Evolutionary conservation across 441 rosid genomes (phyloP).

Genomic region (Biscutella auriculata): DNA sequence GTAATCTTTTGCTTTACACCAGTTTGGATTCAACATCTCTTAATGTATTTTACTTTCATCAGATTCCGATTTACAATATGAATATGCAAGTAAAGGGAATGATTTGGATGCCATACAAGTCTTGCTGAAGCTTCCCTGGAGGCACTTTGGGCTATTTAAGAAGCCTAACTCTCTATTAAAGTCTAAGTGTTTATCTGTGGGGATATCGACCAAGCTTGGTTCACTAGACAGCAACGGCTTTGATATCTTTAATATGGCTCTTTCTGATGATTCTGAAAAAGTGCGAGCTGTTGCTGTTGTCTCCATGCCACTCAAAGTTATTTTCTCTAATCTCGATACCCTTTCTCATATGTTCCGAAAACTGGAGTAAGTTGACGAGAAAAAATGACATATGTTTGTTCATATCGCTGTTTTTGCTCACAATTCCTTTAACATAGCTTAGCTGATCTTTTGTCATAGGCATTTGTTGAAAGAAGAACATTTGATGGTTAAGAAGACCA

Average conservation of each 20-base stretch:
- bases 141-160: constrained; percentile 31
- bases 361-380: constrained; percentile 58
- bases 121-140: constrained; percentile 85
- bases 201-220: constrained; percentile 67
- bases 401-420: constrained; percentile 9
- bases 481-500: constrained; percentile 49
- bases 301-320: constrained; percentile 60
- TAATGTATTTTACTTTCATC: constrained; percentile 21
- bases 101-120: constrained; percentile 32
- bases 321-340: constrained; percentile 49
- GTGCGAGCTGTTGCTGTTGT: constrained; percentile 66
- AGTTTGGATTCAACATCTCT: constrained; percentile 7
- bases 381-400: not conserved
- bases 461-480: constrained; percentile 44
- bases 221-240: constrained; percentile 33
- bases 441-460: constrained; percentile 36
- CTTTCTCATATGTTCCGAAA: constrained; percentile 43
- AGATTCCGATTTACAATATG: constrained; percentile 30
- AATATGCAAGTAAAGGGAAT: constrained; percentile 29
- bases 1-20: not conserved
- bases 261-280: constrained; percentile 67
- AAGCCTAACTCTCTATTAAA: constrained; percentile 38
- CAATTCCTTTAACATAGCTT: constrained; percentile 4
- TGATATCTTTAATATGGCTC: constrained; percentile 61
- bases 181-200: constrained; percentile 57